Evolutionary conservation across 768 basidiomycete species (phyloP).

Genomic region (Pseudohyphozyma bogoriensis): DNA sequence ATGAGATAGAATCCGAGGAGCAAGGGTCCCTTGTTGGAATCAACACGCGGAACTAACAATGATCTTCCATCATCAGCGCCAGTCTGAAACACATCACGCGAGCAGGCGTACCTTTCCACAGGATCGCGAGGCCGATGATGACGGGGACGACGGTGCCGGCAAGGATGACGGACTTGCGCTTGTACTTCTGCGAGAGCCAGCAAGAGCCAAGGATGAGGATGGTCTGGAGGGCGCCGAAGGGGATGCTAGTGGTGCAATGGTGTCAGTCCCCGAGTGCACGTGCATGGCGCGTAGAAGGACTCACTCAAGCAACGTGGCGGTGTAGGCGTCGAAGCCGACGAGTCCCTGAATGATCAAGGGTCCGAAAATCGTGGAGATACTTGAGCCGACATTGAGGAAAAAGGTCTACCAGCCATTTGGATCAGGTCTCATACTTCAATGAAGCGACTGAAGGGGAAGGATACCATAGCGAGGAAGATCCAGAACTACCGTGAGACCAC

Average conservation of each 20-base stretch:
- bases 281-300: too few relatives aligned
- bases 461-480: conserved; percentile 25
- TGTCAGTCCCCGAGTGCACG: too few relatives aligned
- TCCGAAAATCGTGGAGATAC: conserved; percentile 27
- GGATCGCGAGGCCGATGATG: conserved; percentile 32
- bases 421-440: too few relatives aligned
- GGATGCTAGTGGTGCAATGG: too few relatives aligned
- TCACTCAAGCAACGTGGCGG: conserved; percentile 6
- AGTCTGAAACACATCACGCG: too few relatives aligned
- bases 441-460: too few relatives aligned
- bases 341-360: conserved; percentile 28
- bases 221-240: conserved; percentile 34
- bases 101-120: too few relatives aligned
- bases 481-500: too few relatives aligned
- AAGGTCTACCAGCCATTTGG: too few relatives aligned
- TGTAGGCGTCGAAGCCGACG: conserved; percentile 12
- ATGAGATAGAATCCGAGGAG: conserved; percentile 38
- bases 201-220: conserved; percentile 30
- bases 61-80: too few relatives aligned
- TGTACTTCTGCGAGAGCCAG: conserved; percentile 31
- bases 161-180: conserved; percentile 31
- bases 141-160: conserved; percentile 29
- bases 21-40: conserved; percentile 28
- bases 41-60: conserved; percentile 13
- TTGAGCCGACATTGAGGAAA: conserved; percentile 16